Evolutionary conservation across 352 stramenopile species (phyloP).

Genomic region (Phytophthora vignae): DNA sequence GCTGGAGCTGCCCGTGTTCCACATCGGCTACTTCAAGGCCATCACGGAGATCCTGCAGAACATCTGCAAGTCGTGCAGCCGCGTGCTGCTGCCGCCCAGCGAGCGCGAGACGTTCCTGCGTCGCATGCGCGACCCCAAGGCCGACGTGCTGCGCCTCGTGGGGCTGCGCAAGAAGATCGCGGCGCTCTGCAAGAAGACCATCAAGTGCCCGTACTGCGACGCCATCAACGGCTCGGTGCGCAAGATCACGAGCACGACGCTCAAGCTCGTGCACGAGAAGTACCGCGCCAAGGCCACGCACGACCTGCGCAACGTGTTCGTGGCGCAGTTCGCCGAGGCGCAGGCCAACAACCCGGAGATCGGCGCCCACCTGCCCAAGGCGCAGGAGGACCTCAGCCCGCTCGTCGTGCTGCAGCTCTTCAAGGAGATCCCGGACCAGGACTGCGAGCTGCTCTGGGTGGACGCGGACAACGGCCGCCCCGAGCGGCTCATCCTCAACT

Average conservation of each 20-base stretch:
- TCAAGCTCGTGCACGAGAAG: conserved; percentile 99
- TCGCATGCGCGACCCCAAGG: conserved; percentile 88
- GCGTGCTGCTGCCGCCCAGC: conserved; percentile 93
- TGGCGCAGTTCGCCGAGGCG: conserved; percentile 83
- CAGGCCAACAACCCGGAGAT: conserved; percentile 89
- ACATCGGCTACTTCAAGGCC: conserved; percentile 99
- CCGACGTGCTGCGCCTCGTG: conserved; percentile 81
- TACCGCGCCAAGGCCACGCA: conserved; percentile 92
- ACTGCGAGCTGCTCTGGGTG: conserved; percentile 98
- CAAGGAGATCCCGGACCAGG: conserved; percentile 96
- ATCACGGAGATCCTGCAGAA: conserved; percentile 98
- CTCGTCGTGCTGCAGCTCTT: conserved; percentile 95
- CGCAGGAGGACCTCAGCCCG: conserved; percentile 92
- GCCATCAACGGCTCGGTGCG: conserved; percentile 98
- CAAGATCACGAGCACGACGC: conserved; percentile 96
- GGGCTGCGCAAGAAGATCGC: conserved; percentile 95
- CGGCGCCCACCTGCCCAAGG: conserved; percentile 83
- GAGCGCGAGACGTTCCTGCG: conserved; percentile 91
- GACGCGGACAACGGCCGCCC: conserved; percentile 94
- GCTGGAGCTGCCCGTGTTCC: conserved; percentile 98
- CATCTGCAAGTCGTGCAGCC: conserved; percentile 97
- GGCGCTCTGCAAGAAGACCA: conserved; percentile 97
- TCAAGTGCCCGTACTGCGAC: conserved; percentile 96
- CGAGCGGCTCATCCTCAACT: conserved; percentile 98
- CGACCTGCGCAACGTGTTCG: conserved; percentile 86